Conservation (phyloP, 1,284 basidiomycete genomes). For the Apiotrichum gamsii region DNA sequence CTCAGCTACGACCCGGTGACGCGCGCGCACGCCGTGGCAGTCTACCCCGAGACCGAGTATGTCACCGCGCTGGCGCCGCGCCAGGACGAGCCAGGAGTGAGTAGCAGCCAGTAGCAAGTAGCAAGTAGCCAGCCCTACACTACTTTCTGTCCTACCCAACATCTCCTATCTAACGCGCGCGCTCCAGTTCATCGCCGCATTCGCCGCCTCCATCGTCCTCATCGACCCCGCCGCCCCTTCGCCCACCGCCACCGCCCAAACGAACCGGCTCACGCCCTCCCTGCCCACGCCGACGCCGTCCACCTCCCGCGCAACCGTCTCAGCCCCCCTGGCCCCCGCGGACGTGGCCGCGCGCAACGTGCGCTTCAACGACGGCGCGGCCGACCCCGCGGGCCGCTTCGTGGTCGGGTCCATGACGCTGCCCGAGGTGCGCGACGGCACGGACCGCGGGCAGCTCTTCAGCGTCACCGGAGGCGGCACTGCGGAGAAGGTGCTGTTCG, state of each 20-base stretch:
- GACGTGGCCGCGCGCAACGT: constrained; percentile 17
- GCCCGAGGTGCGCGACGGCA: constrained; percentile 15
- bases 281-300: too few species aligned
- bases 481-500: constrained; percentile 19
- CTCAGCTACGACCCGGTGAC: constrained; percentile 33
- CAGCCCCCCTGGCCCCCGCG: constrained; percentile 20
- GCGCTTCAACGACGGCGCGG: constrained; percentile 46
- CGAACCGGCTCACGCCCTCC: background rate
- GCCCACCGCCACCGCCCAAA: too few species aligned
- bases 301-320: constrained; percentile 9
- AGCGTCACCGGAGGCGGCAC: constrained; percentile 31
- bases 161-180: too few species aligned
- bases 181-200: constrained; percentile 11
- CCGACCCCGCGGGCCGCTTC: constrained; percentile 40
- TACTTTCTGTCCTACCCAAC: too few species aligned
- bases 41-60: constrained; percentile 30
- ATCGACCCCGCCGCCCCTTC: constrained; percentile 9
- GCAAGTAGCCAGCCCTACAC: too few species aligned
- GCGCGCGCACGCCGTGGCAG: constrained; percentile 25
- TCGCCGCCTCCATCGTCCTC: constrained; percentile 14
- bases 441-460: constrained; percentile 30
- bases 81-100: constrained; percentile 23
- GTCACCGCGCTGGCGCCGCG: constrained; percentile 34
- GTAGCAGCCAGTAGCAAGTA: too few species aligned
- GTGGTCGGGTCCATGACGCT: constrained; percentile 34